phyloP scores from a whole-genome alignment of 345 rosid species.

The Geranium brycei region DNA sequence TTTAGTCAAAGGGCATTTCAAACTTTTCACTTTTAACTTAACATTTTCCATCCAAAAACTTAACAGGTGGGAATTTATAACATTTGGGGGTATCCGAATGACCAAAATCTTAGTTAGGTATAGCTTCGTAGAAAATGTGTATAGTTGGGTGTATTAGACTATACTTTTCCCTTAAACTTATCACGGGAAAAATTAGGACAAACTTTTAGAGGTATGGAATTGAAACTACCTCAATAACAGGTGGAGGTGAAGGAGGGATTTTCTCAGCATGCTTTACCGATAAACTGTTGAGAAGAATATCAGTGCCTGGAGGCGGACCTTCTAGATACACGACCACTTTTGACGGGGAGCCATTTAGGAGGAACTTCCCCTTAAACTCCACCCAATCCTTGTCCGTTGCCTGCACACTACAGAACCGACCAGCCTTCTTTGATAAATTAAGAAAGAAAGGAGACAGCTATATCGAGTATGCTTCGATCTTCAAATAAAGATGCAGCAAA shows the following conservation, averaged over 20 bases:
- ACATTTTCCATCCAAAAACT: too few species aligned
- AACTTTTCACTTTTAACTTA: too few species aligned
- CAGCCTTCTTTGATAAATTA: background rate
- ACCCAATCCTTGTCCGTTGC: constrained; percentile 75
- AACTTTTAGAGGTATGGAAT: background rate
- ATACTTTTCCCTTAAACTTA: background rate
- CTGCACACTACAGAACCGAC: constrained; percentile 36
- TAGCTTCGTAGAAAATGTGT: background rate
- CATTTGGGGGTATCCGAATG: background rate
- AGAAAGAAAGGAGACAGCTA: too few species aligned
- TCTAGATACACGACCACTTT: constrained; percentile 71
- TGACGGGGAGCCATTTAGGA: constrained; percentile 65
- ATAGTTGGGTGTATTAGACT: background rate
- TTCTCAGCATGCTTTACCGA: constrained; percentile 64
- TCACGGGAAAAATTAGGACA: background rate
- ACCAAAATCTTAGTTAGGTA: background rate
- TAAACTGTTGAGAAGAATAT: constrained; percentile 70
- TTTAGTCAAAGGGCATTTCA: too few species aligned
- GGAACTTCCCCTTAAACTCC: constrained; percentile 73
- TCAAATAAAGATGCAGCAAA: too few species aligned
- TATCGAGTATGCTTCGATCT: too few species aligned
- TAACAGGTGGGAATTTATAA: too few species aligned
- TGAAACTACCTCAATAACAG: constrained; percentile 45
- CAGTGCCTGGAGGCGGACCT: constrained; percentile 89
- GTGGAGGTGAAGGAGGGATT: constrained; percentile 47